Evolutionary conservation across 768 basidiomycete species (phyloP).

Genomic region (Suillus subluteus): DNA sequence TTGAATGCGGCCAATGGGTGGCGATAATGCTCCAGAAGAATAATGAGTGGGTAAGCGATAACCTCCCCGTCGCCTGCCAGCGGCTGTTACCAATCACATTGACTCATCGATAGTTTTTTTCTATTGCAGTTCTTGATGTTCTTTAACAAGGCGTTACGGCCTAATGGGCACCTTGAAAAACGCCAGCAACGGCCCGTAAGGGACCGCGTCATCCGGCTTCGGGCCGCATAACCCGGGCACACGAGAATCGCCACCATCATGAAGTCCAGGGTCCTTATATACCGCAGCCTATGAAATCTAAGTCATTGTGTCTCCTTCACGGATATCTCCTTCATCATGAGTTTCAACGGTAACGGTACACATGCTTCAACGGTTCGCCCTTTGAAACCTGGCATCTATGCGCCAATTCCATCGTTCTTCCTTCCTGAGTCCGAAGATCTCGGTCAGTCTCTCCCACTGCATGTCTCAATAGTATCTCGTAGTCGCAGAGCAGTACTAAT

Average conservation of each 20-base stretch:
- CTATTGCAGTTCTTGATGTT: slow-evolving; percentile 5
- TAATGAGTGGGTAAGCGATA: not conserved
- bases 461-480: slow-evolving; percentile 20
- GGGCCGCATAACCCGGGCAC: slow-evolving; percentile 5
- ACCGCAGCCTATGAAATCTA: slow-evolving; percentile 3
- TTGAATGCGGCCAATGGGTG: not conserved
- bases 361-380: slow-evolving; percentile 45
- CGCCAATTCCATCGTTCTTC: slow-evolving; percentile 90
- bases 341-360: slow-evolving; percentile 28
- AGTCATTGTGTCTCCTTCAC: slow-evolving; percentile 9
- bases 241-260: slow-evolving; percentile 7
- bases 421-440: slow-evolving; percentile 75
- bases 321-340: slow-evolving; percentile 37
- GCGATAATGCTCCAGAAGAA: slow-evolving; percentile 1
- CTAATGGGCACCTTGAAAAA: slow-evolving; percentile 8
- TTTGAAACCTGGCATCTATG: slow-evolving; percentile 77
- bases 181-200: slow-evolving; percentile 9
- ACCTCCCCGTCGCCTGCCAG: slow-evolving; percentile 1
- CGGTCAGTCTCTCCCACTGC: slow-evolving; percentile 51
- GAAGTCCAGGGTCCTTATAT: slow-evolving; percentile 19
- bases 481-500: slow-evolving; percentile 12
- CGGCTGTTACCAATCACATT: not conserved
- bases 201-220: not conserved
- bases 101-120: not conserved
- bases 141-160: not conserved